A percentile compares a stretch with the other conserved stretches of the same genome.
These are phyloP conservation scores for Xylaria sp. DNA, from an alignment of 2,329 filamentous ascomycete genomes.

Conservation along the genomic window DNA sequence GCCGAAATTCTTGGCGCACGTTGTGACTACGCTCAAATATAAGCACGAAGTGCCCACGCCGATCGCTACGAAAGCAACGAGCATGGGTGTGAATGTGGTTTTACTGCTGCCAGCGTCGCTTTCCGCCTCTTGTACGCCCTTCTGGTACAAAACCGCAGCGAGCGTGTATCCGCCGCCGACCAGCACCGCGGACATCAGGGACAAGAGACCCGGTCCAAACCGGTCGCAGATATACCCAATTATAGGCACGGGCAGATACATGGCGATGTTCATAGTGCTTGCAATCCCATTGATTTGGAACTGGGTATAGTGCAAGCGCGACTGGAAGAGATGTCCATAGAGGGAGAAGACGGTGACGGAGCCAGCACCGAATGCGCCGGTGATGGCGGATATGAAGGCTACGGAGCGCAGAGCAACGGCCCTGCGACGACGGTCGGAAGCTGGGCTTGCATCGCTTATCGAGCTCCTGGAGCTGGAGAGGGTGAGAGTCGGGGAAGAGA, in stretches of 20 bases:
- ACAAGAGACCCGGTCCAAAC: slow-evolving; percentile 80
- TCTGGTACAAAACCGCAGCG: slow-evolving; percentile 80
- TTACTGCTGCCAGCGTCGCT: slow-evolving; percentile 56
- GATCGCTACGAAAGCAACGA: slow-evolving; percentile 83
- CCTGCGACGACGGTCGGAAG: slow-evolving; percentile 41
- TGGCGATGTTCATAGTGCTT: slow-evolving; percentile 85
- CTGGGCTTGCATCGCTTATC: slow-evolving; percentile 44
- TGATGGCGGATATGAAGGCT: slow-evolving; percentile 65
- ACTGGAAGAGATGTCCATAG: slow-evolving; percentile 91
- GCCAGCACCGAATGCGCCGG: slow-evolving; percentile 80
- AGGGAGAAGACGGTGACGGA: slow-evolving; percentile 94
- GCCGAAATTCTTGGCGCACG: slow-evolving; percentile 98
- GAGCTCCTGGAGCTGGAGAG: slow-evolving; percentile 47
- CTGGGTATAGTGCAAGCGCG: slow-evolving; percentile 86
- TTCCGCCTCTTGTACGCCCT: slow-evolving; percentile 52
- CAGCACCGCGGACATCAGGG: slow-evolving; percentile 75
- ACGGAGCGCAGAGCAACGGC: slow-evolving; percentile 53
- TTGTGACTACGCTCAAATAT: slow-evolving; percentile 92
- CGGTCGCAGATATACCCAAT: slow-evolving; percentile 95
- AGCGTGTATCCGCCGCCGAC: slow-evolving; percentile 86
- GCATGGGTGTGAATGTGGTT: slow-evolving; percentile 85
- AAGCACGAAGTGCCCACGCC: slow-evolving; percentile 87
- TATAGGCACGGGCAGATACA: slow-evolving; percentile 91
- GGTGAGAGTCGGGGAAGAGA: slow-evolving; percentile 47
- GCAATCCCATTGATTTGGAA: slow-evolving; percentile 90